Evolutionary conservation across 164 flowering plant species (phyloP).

Genomic region (Vitis vinifera): ASM3070453v1 NC_081818.1:28614501-28615000

Average conservation of each 20-base stretch:
- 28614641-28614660: too few relatives aligned
- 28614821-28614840: not conserved
- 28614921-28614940: constrained; percentile 43
- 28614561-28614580: constrained; percentile 79
- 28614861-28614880: not conserved
- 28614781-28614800: too few relatives aligned
- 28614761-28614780: not conserved
- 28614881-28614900: constrained; percentile 37
- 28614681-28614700: too few relatives aligned
- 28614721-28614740: too few relatives aligned
- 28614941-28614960: constrained; percentile 50
- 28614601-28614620: not conserved
- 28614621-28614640: too few relatives aligned
- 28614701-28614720: too few relatives aligned
- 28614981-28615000: constrained; percentile 48
- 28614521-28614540: constrained; percentile 74
- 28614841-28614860: constrained; percentile 1
- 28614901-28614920: constrained; percentile 58
- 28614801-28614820: not conserved
- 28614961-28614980: constrained; percentile 62
- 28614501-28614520: constrained; percentile 67
- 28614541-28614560: constrained; percentile 92
- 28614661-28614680: too few relatives aligned
- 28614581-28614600: constrained; percentile 85
- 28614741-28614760: not conserved